Evolutionary conservation across 1,284 basidiomycete species (phyloP).

Genomic region (Naganishia liquefaciens): DNA sequence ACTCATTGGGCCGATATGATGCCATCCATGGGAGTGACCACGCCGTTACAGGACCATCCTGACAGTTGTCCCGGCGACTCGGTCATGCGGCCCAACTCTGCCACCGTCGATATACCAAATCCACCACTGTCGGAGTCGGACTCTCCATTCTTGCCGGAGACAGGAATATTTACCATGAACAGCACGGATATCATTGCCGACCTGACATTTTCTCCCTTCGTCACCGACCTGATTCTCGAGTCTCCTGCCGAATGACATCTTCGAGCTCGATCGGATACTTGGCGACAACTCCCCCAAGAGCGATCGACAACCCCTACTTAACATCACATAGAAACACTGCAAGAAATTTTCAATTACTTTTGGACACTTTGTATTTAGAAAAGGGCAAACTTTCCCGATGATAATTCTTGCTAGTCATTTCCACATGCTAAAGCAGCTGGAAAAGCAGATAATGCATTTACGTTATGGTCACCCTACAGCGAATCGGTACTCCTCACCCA

Average conservation of each 20-base stretch:
- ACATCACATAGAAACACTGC: background rate
- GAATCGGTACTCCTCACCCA: too few relatives aligned
- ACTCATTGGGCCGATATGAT: conserved; percentile 21
- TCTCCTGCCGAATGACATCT: conserved; percentile 1
- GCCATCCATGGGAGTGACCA: conserved; percentile 20
- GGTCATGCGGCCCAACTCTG: conserved; percentile 1
- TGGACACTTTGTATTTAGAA: too few relatives aligned
- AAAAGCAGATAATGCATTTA: too few relatives aligned
- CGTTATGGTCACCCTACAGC: too few relatives aligned
- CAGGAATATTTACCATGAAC: conserved; percentile 5
- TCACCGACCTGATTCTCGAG: background rate
- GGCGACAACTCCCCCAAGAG: too few relatives aligned
- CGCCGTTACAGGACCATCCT: conserved; percentile 11
- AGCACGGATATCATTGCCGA: conserved; percentile 1
- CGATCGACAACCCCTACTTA: too few relatives aligned
- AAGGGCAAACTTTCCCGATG: too few relatives aligned
- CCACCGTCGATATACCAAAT: conserved; percentile 1
- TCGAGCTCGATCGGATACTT: too few relatives aligned
- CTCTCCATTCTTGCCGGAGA: conserved; percentile 3
- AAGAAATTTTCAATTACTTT: too few relatives aligned
- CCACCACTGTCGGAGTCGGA: background rate
- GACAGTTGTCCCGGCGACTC: background rate
- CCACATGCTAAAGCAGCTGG: too few relatives aligned
- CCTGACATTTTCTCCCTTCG: background rate
- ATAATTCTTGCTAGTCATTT: too few relatives aligned